These are phyloP conservation scores for Ophiostoma sp. DNA, from an alignment of 2,329 filamentous ascomycete genomes.

Conservation along the genomic window DNA sequence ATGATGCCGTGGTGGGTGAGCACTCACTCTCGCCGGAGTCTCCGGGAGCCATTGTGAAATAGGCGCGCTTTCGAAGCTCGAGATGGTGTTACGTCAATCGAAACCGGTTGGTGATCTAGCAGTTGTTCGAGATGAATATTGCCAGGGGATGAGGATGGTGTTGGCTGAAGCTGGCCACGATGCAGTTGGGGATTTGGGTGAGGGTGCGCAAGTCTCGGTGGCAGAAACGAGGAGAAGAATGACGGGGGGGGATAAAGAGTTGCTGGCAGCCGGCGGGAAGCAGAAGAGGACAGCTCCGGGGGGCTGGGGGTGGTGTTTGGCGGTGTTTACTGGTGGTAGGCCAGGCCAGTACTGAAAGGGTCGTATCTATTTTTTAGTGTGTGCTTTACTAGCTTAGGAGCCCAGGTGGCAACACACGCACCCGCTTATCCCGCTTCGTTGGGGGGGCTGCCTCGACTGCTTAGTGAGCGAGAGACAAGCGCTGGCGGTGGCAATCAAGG, in stretches of 20 bases:
- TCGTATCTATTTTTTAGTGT: neutral
- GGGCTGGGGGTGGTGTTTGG: neutral
- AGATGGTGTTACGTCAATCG: neutral
- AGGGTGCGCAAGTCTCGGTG: conserved; percentile 13
- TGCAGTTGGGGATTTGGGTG: conserved; percentile 4
- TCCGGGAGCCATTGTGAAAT: conserved; percentile 30
- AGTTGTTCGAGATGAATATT: neutral
- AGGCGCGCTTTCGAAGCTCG: conserved; percentile 16
- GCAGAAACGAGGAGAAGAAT: conserved; percentile 12
- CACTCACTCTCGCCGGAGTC: conserved; percentile 30
- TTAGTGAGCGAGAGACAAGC: neutral
- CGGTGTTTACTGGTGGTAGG: neutral
- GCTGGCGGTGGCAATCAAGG: neutral
- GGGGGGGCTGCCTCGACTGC: neutral
- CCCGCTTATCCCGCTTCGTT: conserved; percentile 7
- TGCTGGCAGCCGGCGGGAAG: conserved; percentile 1
- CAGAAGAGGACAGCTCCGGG: conserved; percentile 1
- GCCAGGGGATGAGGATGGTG: neutral
- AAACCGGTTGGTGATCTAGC: neutral
- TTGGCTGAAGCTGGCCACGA: conserved; percentile 10
- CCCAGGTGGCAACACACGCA: conserved; percentile 2
- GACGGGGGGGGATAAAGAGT: neutral
- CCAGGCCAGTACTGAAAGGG: conserved; percentile 3
- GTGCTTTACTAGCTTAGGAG: conserved; percentile 4
- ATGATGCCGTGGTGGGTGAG: neutral